These are phyloP conservation scores for Neonectria neomacrospora DNA, from an alignment of 2,329 filamentous ascomycete species.

Conservation along the genomic window DNA sequence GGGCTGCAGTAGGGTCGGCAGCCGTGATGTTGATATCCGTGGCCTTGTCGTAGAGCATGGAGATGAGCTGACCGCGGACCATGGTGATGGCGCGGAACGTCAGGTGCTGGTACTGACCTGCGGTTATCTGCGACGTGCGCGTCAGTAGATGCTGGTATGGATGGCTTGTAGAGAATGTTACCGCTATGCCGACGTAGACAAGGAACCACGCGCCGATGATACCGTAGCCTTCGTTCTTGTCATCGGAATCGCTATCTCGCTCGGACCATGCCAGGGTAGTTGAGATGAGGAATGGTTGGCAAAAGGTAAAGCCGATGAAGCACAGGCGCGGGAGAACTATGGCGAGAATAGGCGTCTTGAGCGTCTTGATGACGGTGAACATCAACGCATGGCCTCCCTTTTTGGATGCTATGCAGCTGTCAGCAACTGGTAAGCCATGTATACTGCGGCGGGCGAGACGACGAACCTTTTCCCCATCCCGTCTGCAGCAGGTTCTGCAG, in stretches of 20 bases:
- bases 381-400: slow-evolving; percentile 20
- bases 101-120: slow-evolving; percentile 32
- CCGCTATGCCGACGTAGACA: slow-evolving; percentile 31
- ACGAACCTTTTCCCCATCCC: slow-evolving; percentile 26
- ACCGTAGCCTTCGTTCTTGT: slow-evolving; percentile 29
- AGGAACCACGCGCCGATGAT: slow-evolving; percentile 37
- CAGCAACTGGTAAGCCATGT: slow-evolving; percentile 3
- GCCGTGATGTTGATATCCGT: slow-evolving; percentile 43
- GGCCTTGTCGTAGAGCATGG: slow-evolving; percentile 44
- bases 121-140: slow-evolving; percentile 8
- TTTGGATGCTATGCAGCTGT: slow-evolving; percentile 12
- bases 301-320: slow-evolving; percentile 36
- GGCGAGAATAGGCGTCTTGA: slow-evolving; percentile 22
- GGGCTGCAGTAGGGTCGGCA: slow-evolving; percentile 49
- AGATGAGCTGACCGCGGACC: slow-evolving; percentile 45
- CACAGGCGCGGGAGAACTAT: slow-evolving; percentile 30
- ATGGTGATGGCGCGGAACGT: slow-evolving; percentile 46
- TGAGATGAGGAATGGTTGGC: slow-evolving; percentile 37
- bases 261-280: slow-evolving; percentile 23
- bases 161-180: neutral
- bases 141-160: slow-evolving; percentile 12
- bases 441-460: neutral
- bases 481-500: slow-evolving; percentile 26
- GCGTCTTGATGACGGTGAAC: slow-evolving; percentile 15
- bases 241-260: slow-evolving; percentile 11